These are phyloP conservation scores for Wilcoxina mikolae DNA, from an alignment of 495 filamentous ascomycete genomes.

Conservation along the genomic window DNA sequence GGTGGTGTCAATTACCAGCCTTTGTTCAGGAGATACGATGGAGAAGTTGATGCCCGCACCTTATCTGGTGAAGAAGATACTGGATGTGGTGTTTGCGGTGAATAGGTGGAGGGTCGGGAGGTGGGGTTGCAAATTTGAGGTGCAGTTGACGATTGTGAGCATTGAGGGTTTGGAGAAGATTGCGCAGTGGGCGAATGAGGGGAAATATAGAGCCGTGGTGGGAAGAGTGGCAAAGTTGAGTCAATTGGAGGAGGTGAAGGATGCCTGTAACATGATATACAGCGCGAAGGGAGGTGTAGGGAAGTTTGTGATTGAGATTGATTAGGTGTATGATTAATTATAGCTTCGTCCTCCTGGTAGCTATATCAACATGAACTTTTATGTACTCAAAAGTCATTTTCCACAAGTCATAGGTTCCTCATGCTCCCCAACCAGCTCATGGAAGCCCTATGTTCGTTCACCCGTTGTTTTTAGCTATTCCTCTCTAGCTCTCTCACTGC, in stretches of 20 bases:
- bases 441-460: no score
- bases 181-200: constrained; percentile 25
- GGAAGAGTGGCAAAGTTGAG: constrained; percentile 30
- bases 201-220: background rate
- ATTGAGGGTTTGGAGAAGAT: constrained; percentile 34
- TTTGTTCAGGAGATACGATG: background rate
- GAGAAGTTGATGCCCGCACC: background rate
- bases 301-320: constrained; percentile 37
- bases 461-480: no score
- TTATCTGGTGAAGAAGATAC: constrained; percentile 18
- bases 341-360: no score
- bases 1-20: background rate
- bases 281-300: constrained; percentile 42
- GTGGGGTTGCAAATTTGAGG: constrained; percentile 32
- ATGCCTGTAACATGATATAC: constrained; percentile 35
- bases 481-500: no score
- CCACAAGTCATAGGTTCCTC: no score
- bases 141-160: constrained; percentile 31
- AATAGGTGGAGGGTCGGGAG: constrained; percentile 28
- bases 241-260: constrained; percentile 36
- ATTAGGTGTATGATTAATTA: background rate
- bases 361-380: no score
- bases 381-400: no score
- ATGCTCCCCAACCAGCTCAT: no score
- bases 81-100: constrained; percentile 28